Base-by-base conservation (phyloP, 2,329 filamentous ascomycete species). In the Paramyrothecium sp. region DNA sequence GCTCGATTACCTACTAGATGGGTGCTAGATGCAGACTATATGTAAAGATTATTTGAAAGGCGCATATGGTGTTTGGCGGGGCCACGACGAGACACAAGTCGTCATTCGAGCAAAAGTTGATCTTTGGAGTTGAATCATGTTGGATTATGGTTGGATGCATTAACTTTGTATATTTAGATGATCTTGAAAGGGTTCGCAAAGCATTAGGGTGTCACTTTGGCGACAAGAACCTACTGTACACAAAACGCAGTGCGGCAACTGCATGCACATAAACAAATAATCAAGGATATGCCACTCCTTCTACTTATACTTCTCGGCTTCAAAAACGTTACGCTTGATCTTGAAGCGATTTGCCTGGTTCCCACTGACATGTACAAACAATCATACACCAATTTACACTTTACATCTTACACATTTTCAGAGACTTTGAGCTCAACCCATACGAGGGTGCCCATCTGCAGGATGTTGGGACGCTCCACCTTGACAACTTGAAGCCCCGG, bases 1-100 rank as follows among this genome's bases (percentile, higher is more conserved):
- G 79, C 86, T 98, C 22, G 94, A 98, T 69, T 87, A 90, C 65
- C 84, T 97, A 71, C 85, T 97, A 67, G 88, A 90, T 69, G 88
- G 85, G 64, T 91, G 87, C 72, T 92, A 76, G 81, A 55, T 58
- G 50, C 54, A 54, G 49, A 23, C 72, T 92, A 76, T 81, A 55
- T 44, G 38, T 60, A 7, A 41, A 53, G 21, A 53, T 23, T 56
- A 58, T 55, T 44, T 49, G 16, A 20, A 49, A 13, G 47, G 19
- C 47, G 51, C 33, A 33, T 16, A 53, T 21, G 51, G 51, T 34
- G 51, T 53, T 44, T 16, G 38, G n/a, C 13, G 38, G 38, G 10
- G 26, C 10, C 13, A 44, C 38, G 38, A 44, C 38, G 38, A 16
- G 13, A 44, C 5, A 44, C 38, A 44, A 44, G 38, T 44, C 38